phyloP scores from a whole-genome alignment of 2,329 filamentous ascomycete species.

The Orbilia brochopaga region DNA sequence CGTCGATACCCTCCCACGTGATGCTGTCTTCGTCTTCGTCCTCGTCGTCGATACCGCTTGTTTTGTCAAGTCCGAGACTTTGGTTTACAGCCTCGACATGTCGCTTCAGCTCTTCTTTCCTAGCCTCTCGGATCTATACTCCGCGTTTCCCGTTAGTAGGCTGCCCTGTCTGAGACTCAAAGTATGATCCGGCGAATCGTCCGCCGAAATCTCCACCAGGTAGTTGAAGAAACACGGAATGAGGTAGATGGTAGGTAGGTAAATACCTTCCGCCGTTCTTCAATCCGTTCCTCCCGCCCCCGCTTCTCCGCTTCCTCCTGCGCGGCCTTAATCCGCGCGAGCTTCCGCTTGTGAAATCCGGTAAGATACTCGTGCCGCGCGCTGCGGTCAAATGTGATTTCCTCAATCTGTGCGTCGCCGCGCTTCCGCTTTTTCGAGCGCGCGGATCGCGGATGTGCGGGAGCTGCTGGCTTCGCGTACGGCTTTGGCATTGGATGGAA shows the following conservation, averaged over 20 bases:
- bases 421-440: constrained; percentile 72
- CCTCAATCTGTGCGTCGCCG: constrained; percentile 67
- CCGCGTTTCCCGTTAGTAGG: too few species aligned
- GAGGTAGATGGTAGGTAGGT: background rate
- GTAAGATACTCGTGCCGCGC: constrained; percentile 87
- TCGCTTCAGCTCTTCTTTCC: constrained; percentile 78
- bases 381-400: constrained; percentile 81
- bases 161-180: too few species aligned
- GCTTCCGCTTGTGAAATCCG: constrained; percentile 94
- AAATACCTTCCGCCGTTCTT: constrained; percentile 75
- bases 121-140: constrained; percentile 77
- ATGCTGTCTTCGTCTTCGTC: constrained; percentile 60
- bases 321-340: constrained; percentile 74
- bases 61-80: constrained; percentile 61
- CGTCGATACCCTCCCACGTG: constrained; percentile 71
- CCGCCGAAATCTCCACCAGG: constrained; percentile 1
- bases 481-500: constrained; percentile 34
- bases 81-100: constrained; percentile 79
- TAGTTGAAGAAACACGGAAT: background rate
- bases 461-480: constrained; percentile 37
- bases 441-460: constrained; percentile 55
- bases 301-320: constrained; percentile 79
- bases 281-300: constrained; percentile 76
- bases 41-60: constrained; percentile 54
- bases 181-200: background rate